A percentile compares a stretch with the other conserved stretches of the same genome.
These are phyloP conservation scores for Craterostigma plantagineum DNA, from an alignment of 257 asterid species.

Conservation along the genomic window DNA sequence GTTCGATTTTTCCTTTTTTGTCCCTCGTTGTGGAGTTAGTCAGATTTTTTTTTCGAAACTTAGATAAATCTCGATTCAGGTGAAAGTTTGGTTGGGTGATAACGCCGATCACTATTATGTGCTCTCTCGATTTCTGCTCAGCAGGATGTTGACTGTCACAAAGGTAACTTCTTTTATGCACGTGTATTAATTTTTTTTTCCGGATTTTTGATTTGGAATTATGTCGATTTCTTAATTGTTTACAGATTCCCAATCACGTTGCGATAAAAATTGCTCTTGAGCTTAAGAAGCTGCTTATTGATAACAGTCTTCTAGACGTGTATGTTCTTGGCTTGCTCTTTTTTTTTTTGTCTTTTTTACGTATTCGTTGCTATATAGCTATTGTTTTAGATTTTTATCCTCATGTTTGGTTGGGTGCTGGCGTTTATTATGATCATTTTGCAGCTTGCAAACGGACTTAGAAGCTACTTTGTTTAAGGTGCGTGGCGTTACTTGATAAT, in stretches of 20 bases:
- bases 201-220: neutral
- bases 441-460: slow-evolving; percentile 89
- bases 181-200: neutral
- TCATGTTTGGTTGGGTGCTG: neutral
- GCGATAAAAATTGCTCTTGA: slow-evolving; percentile 95
- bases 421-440: slow-evolving; percentile 10
- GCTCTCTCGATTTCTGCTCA: slow-evolving; percentile 85
- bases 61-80: slow-evolving; percentile 21
- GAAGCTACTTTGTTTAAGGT: slow-evolving; percentile 96
- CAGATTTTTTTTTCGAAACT: neutral
- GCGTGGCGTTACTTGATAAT: slow-evolving; percentile 11
- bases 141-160: slow-evolving; percentile 96
- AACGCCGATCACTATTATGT: slow-evolving; percentile 98
- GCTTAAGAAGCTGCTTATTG: slow-evolving; percentile 86
- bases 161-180: slow-evolving; percentile 22
- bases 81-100: slow-evolving; percentile 97
- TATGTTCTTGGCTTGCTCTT: slow-evolving; percentile 30
- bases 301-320: slow-evolving; percentile 96
- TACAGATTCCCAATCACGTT: slow-evolving; percentile 97
- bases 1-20: slow-evolving; percentile 14
- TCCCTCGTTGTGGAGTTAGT: too few relatives aligned
- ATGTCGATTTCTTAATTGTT: slow-evolving; percentile 1
- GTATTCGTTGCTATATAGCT: neutral
- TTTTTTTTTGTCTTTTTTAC: neutral
- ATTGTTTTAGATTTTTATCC: neutral